Evolutionary conservation across 2,329 filamentous ascomycete species (phyloP).

Genomic region (Paradendryphiella salina): DNA sequence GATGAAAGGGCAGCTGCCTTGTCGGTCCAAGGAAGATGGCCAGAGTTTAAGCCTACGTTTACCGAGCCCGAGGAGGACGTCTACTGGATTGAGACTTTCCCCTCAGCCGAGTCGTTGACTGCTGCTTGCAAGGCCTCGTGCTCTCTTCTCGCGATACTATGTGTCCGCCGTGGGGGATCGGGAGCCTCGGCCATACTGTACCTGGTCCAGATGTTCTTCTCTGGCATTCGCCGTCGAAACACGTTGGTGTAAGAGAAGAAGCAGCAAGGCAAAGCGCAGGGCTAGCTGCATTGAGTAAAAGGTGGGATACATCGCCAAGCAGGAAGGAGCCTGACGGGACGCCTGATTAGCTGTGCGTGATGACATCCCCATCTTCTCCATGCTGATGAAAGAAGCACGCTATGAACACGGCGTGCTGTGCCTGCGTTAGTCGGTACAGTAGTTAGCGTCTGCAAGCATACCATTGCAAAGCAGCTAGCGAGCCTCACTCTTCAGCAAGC

Average conservation of each 20-base stretch:
- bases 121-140: too few relatives aligned
- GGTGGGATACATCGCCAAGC: slow-evolving; percentile 20
- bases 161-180: neutral
- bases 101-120: neutral
- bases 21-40: neutral
- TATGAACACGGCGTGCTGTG: slow-evolving; percentile 19
- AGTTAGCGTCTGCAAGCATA: slow-evolving; percentile 1
- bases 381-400: slow-evolving; percentile 24
- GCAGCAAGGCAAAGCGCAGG: slow-evolving; percentile 5
- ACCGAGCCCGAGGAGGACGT: slow-evolving; percentile 12
- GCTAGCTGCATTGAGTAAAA: slow-evolving; percentile 9
- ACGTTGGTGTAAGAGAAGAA: slow-evolving; percentile 1
- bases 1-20: slow-evolving; percentile 2
- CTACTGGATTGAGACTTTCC: neutral
- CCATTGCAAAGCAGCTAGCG: slow-evolving; percentile 15
- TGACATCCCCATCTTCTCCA: slow-evolving; percentile 23
- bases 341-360: slow-evolving; percentile 26
- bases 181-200: slow-evolving; percentile 12
- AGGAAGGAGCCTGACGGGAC: slow-evolving; percentile 30
- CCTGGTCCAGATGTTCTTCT: slow-evolving; percentile 7
- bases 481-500: slow-evolving; percentile 19
- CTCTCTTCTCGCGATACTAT: neutral
- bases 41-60: slow-evolving; percentile 15
- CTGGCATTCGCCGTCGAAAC: neutral
- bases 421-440: slow-evolving; percentile 16